Evolutionary conservation across 805 yeast genomes (phyloP).

Genomic region (Suhomyces emberorum): DNA sequence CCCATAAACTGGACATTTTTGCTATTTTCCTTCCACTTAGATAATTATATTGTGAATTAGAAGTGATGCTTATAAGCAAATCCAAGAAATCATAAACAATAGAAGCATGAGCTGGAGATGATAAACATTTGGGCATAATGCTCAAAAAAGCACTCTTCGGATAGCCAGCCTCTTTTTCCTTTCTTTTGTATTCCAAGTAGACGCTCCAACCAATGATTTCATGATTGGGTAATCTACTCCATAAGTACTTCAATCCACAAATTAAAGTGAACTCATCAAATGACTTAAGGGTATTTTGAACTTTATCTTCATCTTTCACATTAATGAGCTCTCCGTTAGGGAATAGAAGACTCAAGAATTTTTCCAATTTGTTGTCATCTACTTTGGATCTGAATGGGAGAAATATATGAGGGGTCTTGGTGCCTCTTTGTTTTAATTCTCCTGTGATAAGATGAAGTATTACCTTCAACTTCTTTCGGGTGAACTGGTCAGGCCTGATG

Average conservation of each 20-base stretch:
- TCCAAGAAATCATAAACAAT: conserved; percentile 87
- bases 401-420: conserved; percentile 68
- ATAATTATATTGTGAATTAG: conserved; percentile 75
- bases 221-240: conserved; percentile 80
- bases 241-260: conserved; percentile 73
- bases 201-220: conserved; percentile 86
- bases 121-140: conserved; percentile 79
- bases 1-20: conserved; percentile 86
- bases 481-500: conserved; percentile 39
- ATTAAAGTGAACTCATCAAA: conserved; percentile 68
- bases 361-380: conserved; percentile 56
- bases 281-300: conserved; percentile 43
- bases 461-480: conserved; percentile 63
- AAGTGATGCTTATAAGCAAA: conserved; percentile 68
- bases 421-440: conserved; percentile 66
- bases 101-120: conserved; percentile 84
- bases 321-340: conserved; percentile 51
- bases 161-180: conserved; percentile 62
- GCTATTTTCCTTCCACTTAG: conserved; percentile 78
- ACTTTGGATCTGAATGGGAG: conserved; percentile 75
- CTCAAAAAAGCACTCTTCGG: conserved; percentile 74
- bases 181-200: conserved; percentile 62
- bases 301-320: conserved; percentile 28
- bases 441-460: conserved; percentile 68
- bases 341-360: conserved; percentile 55